Base-by-base conservation (phyloP, 331 rosid genomes). In the Malus hybrid region DNA sequence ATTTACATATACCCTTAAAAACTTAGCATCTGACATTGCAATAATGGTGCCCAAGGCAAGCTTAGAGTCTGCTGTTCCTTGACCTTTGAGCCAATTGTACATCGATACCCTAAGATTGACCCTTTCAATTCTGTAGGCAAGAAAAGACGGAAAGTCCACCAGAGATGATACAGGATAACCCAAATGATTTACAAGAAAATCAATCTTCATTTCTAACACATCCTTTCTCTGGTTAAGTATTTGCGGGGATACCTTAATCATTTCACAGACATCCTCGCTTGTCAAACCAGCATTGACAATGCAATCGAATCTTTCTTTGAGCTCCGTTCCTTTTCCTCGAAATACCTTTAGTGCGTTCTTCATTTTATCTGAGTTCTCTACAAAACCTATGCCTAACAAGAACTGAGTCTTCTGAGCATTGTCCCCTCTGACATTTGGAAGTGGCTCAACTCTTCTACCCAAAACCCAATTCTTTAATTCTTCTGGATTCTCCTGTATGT, bases 261-360 rank as follows among this genome's bases (percentile, higher is more conserved):
- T 90, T 64, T 78, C 66, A 32, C 71, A 66, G 56, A 84, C 96
- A 76, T 81, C 87, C 62, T 81, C 62, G 62, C 20, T 48, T 32
- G 80, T 86, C 68, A 93, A 79, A 14, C 97, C 97, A 65, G 89
- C 93, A 48, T 77, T 77, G 80, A 89, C 88, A 56, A 93, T 76
- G 67, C 86, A 86, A 70, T 93, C 80, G 12, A 87, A 89, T 79
- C 97, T 88, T 81, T 88, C 92, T 77, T 90, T 89, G 73, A 93
- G 91, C 83, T 89, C 90, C 60, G 65, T 70, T 77, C 89, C 98
- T 79, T 83, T 91, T 53, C 97, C 98, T 80, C 88, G 82, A 67
- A 90, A 87, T 63, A 73, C 64, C 87, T 78, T 84, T 53, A 81
- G 63, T 0, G 83, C 87, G 32, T 66, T 7, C 73, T 80, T 72